Evolutionary conservation across 169 alveolate genomes (phyloP).

Genomic region (Plasmodium malariae): DNA sequence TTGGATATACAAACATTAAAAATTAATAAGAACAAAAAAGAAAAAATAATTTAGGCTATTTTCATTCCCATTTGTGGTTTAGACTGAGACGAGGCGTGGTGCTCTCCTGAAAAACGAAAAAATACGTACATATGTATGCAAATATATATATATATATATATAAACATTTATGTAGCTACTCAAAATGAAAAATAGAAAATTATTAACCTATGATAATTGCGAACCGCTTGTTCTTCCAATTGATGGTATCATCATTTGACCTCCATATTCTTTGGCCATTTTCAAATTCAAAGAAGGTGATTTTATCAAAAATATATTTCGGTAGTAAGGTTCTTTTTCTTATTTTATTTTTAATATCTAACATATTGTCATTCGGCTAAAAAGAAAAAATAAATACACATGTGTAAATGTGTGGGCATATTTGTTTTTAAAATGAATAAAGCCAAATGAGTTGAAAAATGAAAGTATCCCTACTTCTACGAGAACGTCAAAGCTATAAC

Average conservation of each 20-base stretch:
- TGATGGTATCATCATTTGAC: conserved; percentile 69
- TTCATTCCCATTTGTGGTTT: conserved; percentile 75
- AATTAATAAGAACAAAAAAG: conserved; percentile 4
- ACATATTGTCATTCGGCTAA: conserved; percentile 73
- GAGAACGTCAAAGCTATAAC: conserved; percentile 73
- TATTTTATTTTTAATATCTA: conserved; percentile 62
- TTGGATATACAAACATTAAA: conserved; percentile 17
- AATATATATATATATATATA: neutral
- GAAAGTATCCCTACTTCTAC: conserved; percentile 36
- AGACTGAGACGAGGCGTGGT: conserved; percentile 74
- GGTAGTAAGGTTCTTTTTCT: conserved; percentile 70
- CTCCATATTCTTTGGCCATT: conserved; percentile 77
- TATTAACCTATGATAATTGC: conserved; percentile 67
- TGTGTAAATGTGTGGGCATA: neutral
- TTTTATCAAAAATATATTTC: conserved; percentile 67
- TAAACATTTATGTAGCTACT: neutral
- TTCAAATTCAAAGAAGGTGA: conserved; percentile 73
- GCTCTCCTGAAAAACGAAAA: conserved; percentile 53
- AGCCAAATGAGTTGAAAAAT: neutral
- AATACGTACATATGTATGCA: neutral
- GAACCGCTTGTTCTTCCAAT: conserved; percentile 68
- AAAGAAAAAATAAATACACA: neutral
- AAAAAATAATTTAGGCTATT: conserved; percentile 37
- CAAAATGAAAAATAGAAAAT: neutral
- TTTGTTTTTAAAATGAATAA: neutral